Percentiles rank a stretch among this genome's conserved stretches.
These are phyloP conservation scores for Cenococcum geophilum DNA, from an alignment of 495 filamentous ascomycete species.

Conservation along the genomic window DNA sequence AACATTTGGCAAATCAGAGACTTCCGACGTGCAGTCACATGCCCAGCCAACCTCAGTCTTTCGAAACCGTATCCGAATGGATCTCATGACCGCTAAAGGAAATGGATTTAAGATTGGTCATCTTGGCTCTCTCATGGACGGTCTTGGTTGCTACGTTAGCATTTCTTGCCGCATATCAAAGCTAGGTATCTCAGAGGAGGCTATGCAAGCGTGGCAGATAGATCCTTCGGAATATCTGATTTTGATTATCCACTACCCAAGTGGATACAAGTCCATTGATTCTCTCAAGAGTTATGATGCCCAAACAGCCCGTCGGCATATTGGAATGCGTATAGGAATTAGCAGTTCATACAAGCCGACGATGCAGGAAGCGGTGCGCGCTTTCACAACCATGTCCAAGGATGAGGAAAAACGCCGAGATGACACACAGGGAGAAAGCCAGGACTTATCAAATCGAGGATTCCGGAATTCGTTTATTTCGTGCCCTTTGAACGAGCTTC, in stretches of 20 bases:
- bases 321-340: constrained; percentile 47
- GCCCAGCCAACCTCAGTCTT: constrained; percentile 18
- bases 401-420: constrained; percentile 25
- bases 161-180: constrained; percentile 62
- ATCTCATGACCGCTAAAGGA: constrained; percentile 55
- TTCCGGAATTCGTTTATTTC: constrained; percentile 63
- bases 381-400: constrained; percentile 43
- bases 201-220: constrained; percentile 71
- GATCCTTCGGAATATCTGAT: constrained; percentile 63
- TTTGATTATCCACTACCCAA: constrained; percentile 62
- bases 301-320: constrained; percentile 27
- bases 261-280: constrained; percentile 53
- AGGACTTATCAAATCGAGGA: constrained; percentile 8
- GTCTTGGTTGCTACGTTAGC: constrained; percentile 48
- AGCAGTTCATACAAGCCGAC: constrained; percentile 53
- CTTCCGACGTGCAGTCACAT: not conserved
- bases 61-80: constrained; percentile 48
- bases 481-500: constrained; percentile 60
- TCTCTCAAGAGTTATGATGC: constrained; percentile 37
- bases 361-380: constrained; percentile 43
- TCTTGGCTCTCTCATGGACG: constrained; percentile 46
- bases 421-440: constrained; percentile 11
- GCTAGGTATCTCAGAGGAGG: constrained; percentile 71
- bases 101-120: constrained; percentile 74
- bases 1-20: not conserved